Conservation (phyloP, 257 asterid genomes). For the Nyctanthes arbortristis region DNA sequence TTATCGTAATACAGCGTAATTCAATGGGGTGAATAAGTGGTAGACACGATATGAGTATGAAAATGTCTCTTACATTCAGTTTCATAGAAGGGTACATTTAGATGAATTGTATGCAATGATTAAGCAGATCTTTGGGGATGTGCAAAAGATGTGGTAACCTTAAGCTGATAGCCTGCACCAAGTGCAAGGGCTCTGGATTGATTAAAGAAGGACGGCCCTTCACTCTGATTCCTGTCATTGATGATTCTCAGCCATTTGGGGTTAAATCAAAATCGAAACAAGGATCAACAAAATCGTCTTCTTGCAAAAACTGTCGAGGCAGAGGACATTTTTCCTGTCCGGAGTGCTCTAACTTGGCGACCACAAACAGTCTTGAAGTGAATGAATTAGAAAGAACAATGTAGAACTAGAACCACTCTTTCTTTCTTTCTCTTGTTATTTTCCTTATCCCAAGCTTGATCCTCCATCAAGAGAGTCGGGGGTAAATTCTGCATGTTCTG, state of each 20-base stretch:
- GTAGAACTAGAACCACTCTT: not conserved
- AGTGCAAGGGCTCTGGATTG: constrained; percentile 73
- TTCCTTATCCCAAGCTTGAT: no score
- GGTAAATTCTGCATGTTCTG: no score
- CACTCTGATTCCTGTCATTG: constrained; percentile 37
- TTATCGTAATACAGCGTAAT: no score
- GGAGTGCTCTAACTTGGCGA: constrained; percentile 39
- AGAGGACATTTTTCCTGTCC: constrained; percentile 75
- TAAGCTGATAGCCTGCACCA: constrained; percentile 71
- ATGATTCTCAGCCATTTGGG: constrained; percentile 25
- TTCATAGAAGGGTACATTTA: no score
- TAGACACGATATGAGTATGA: no score
- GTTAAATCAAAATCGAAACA: constrained; percentile 32
- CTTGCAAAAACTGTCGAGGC: constrained; percentile 57
- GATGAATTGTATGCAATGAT: not conserved
- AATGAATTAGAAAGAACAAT: not conserved
- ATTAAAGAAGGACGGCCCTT: constrained; percentile 53
- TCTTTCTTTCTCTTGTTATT: not conserved
- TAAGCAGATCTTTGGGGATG: constrained; percentile 73
- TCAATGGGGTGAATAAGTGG: no score
- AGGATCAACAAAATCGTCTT: constrained; percentile 19
- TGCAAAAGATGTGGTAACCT: constrained; percentile 89
- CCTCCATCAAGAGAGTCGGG: no score
- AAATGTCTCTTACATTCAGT: not conserved
- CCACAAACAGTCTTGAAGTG: not conserved